Base-by-base conservation (phyloP, 2,329 filamentous ascomycete genomes). In the Verticillium albo-atrum region DNA sequence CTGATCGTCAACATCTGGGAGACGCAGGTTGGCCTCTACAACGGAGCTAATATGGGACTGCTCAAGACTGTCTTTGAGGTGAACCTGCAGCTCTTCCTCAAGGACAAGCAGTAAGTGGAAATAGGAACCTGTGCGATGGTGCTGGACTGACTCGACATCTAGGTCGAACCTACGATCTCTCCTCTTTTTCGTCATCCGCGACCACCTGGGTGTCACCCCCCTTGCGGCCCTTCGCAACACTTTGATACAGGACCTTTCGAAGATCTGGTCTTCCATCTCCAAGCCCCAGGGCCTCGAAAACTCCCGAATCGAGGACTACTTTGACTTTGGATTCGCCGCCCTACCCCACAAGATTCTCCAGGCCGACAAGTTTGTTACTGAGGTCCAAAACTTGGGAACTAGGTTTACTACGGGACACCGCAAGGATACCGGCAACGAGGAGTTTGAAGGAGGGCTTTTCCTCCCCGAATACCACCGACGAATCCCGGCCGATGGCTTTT, bases 1-100 rank as follows among this genome's bases (percentile, higher is more conserved):
- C 82, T 99, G 67, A 96, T 99, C 71, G 90, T 99, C 75, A 99
- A 99, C 73, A 96, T 99, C 66, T 99, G 95, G 95, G 95, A 99
- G 77, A 94, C 97, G 75, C 95, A 99, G 76, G 95, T 99, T 63
- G 95, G 95, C 54, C 76, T 99, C 74, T 99, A 99, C 73, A 94
- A 99, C 77, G 95, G 95, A 60, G 95, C 95, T 68, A 99, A 99
- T 75, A 99, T 99, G 95, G 95, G 95, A 9, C 77, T 99, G 68
- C 81, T 99, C 69, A 99, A 99, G 83, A 99, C 96, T 0, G 95
- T 99, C 4, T 99, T 99, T 68, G 95, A 99, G 78, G 95, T 99
- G 74, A 99, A 99, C 72, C 75, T 99, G 72, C 94, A 98, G 76
- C 82, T 99, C 28, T 99, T 99, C 76, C 81, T 98, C 67, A 97